These are phyloP conservation scores for Zelonia costaricensis DNA, from an alignment of 208 protist genomes.

Conservation along the genomic window DNA sequence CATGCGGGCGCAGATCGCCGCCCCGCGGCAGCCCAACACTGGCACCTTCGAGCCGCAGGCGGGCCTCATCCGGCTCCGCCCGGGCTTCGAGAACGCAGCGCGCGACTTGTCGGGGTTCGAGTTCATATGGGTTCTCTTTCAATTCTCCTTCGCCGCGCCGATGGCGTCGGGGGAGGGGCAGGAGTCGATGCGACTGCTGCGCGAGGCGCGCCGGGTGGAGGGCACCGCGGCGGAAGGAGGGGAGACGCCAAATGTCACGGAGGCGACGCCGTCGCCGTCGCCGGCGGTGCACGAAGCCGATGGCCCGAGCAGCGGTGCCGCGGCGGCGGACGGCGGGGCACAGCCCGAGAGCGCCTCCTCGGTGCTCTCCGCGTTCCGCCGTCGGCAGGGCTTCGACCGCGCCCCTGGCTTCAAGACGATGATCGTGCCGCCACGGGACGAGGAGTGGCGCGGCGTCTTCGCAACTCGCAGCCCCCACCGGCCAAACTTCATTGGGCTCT, in stretches of 20 bases:
- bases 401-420: conserved; percentile 80
- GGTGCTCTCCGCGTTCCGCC: conserved; percentile 30
- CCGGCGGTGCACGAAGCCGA: neutral
- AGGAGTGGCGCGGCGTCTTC: conserved; percentile 83
- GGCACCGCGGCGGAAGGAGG: neutral
- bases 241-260: neutral
- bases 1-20: conserved; percentile 81
- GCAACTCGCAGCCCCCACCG: conserved; percentile 91
- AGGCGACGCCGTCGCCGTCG: neutral
- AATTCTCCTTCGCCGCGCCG: conserved; percentile 82
- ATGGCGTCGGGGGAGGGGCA: conserved; percentile 65
- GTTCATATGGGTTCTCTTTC: conserved; percentile 92
- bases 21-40: conserved; percentile 84
- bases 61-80: conserved; percentile 76
- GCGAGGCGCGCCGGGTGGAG: conserved; percentile 5
- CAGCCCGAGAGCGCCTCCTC: conserved; percentile 1
- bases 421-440: conserved; percentile 85
- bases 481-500: conserved; percentile 92
- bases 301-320: neutral
- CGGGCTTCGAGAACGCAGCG: conserved; percentile 84
- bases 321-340: neutral
- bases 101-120: conserved; percentile 85
- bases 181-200: conserved; percentile 28
- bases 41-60: conserved; percentile 76
- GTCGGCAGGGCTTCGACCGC: conserved; percentile 59